Evolutionary conservation across 257 asterid species (phyloP).

Genomic region (Solanum lycopersicoides): DNA sequence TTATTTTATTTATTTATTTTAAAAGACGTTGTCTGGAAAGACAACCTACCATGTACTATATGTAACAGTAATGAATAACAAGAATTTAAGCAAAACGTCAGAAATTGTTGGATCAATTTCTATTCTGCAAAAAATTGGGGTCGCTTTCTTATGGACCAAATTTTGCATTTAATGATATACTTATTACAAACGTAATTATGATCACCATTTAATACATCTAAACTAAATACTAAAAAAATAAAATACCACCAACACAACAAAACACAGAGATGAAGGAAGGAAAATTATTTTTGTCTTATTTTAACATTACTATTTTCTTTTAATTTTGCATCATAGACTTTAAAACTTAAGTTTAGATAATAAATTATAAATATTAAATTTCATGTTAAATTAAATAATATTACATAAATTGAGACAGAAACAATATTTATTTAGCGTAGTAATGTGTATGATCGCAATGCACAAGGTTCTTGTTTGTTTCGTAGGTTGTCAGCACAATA

Average conservation of each 20-base stretch:
- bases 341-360: not conserved
- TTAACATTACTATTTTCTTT: too few species aligned
- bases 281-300: not conserved
- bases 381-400: rapidly evolving
- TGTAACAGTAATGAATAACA: not conserved
- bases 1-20: not conserved
- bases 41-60: not conserved
- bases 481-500: not conserved
- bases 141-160: not conserved
- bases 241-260: not conserved
- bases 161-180: not conserved
- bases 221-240: not conserved
- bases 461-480: conserved; percentile 8
- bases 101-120: not conserved
- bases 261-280: not conserved
- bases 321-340: too few species aligned
- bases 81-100: not conserved
- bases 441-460: not conserved
- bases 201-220: not conserved
- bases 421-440: not conserved
- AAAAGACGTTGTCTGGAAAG: not conserved
- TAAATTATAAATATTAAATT: too few species aligned
- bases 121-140: not conserved
- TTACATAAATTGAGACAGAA: not conserved
- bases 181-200: not conserved